Base-by-base conservation (phyloP, 2,329 filamentous ascomycete genomes). In the Aspergillus calidoustus region DNA sequence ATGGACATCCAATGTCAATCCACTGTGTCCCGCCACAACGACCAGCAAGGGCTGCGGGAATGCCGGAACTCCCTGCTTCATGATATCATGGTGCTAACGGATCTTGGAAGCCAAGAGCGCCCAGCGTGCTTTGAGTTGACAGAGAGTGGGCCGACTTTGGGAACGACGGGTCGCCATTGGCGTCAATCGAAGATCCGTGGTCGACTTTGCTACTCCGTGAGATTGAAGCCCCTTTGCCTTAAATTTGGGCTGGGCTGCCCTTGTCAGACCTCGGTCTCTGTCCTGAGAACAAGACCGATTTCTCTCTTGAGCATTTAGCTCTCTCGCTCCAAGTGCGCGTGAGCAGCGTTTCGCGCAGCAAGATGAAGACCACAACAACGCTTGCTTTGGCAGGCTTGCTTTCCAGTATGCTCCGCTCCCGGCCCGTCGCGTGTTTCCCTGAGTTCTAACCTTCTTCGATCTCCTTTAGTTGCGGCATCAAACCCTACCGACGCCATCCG, bases 341-440 rank as follows among this genome's bases (percentile, higher is more conserved):
- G 53, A 30, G 64, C 22, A 64, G 57, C 43, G 38, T 52, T 63
- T 41, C 44, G 11, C 28, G 13, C 11, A 34, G 52, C 41, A 59
- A 50, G 4, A 68, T 68, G 66, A 64, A 64, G 59, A 43, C 43
- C 13, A 52, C 52, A 48, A 41, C 62, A 34, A 51, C 58, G 11
- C 41, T 66, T 54, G 62, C 65, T 48, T 47, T 68, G 59, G 63
- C 64, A 17, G 64, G 61, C 19, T 44, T 63, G 54, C 55, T 68
- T 48, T 64, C 66, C 34, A 62, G 66, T 68, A 64, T 41, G 61
- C 48, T 30, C 17, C 59, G 15, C 38, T 28, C 22, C 48, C 5
- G 23, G n/a, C 23, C 44, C 25, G 19, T 43, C 54, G 22, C 48
- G 22, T 11, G 17, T 50, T 7, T 56, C 22, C 41, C 8, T 31